Evolutionary conservation across 805 yeast genomes (phyloP), one percentile per base, ranked within the genome.

Genomic region (Tetrapisispora phaffii): DNA sequence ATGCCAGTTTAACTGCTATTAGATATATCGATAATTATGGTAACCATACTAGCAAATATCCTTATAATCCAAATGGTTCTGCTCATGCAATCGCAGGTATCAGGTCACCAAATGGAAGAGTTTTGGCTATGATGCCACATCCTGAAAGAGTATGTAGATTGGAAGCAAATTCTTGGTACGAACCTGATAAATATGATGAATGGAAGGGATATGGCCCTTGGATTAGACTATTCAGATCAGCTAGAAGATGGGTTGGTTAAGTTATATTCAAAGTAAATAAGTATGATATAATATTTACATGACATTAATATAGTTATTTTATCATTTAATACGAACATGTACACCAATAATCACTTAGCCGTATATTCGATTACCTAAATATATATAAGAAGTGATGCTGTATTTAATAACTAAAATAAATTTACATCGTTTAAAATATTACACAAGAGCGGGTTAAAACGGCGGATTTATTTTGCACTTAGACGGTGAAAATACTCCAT

Each of bases 121-220:
- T 93, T 3, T 72, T 93, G 57, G 97, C 97, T 4, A 79, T 93
- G 88, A 93, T 93, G 98, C 98, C 98, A 39, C 98, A 93, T 65
- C 98, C 98, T 21, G 98, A 93, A 69, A 85, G 98, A 70, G 93
- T 85, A 42, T 74, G 81, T 46, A 77, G 96, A 69, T 72, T 81
- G 60, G 96, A 85, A 66, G 72, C 94, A 45, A 90, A 90, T 70
- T 87, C 97, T 4, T 90, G 86, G 80, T 85, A 86, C 61, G 96
- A 97, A 41, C 68, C 72, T 47, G 79, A 75, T 42, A 73, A 73
- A 40, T 60, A 63, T 44, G 73, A 69, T 22, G 69, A 71, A 45
- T 86, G 95, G 89, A 82, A 79, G 45, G 83, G 80, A 26, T 79
- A 82, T 60, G 96, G 96, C 44, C 98, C 98, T 42, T 93, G 98